Evolutionary conservation across 1,284 basidiomycete species (phyloP).

Genomic region (Ustilago xerochloae): DNA sequence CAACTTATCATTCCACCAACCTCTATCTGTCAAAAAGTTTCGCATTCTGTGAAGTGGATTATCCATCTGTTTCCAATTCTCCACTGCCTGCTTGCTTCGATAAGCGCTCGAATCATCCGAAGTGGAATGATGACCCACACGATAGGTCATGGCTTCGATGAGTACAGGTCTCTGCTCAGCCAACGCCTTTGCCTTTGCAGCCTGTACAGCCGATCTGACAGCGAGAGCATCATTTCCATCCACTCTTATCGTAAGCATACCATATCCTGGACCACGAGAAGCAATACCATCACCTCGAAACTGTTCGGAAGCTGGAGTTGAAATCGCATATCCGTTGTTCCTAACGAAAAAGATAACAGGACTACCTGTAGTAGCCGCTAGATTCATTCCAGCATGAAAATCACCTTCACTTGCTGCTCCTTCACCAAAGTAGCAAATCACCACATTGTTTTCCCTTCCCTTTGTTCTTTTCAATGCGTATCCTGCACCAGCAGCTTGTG

Average conservation of each 20-base stretch:
- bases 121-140: constrained; percentile 91
- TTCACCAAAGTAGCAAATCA: constrained; percentile 89
- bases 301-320: constrained; percentile 88
- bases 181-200: constrained; percentile 81
- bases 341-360: constrained; percentile 70
- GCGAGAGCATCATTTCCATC: constrained; percentile 94
- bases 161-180: constrained; percentile 81
- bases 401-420: constrained; percentile 74
- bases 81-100: constrained; percentile 59
- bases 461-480: constrained; percentile 87
- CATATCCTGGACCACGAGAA: constrained; percentile 90
- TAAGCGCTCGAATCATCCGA: constrained; percentile 94
- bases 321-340: constrained; percentile 93
- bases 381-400: constrained; percentile 73
- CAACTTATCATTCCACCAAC: constrained; percentile 85
- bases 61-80: constrained; percentile 71
- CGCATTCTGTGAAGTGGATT: constrained; percentile 89
- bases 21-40: constrained; percentile 76
- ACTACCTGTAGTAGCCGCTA: constrained; percentile 56
- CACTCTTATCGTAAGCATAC: constrained; percentile 75
- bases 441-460: constrained; percentile 74
- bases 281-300: constrained; percentile 72
- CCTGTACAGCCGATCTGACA: constrained; percentile 81
- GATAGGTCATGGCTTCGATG: constrained; percentile 75
- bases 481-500: constrained; percentile 91